Evolutionary conservation across 2,329 filamentous ascomycete species (phyloP).

Genomic region (Sclerotinia spermophila): DNA sequence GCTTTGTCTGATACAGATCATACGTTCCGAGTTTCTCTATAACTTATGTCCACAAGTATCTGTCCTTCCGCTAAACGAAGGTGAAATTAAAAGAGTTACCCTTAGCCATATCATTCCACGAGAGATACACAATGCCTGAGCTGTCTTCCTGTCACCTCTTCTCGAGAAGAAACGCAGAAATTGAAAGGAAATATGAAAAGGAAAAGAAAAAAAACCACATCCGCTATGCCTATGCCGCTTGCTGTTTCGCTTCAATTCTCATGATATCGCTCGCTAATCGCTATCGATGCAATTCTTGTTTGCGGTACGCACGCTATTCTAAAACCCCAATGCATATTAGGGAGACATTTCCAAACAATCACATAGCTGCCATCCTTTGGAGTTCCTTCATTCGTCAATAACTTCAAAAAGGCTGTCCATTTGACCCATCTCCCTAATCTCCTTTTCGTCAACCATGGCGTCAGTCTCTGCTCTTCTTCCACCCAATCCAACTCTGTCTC

Average conservation of each 20-base stretch:
- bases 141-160: not conserved
- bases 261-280: not conserved
- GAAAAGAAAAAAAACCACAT: not conserved
- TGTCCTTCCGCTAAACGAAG: not conserved
- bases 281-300: not conserved
- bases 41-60: not conserved
- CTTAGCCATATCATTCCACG: not conserved
- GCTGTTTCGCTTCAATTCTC: not conserved
- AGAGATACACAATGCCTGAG: slow-evolving; percentile 3
- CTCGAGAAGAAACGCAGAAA: not conserved
- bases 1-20: slow-evolving; percentile 4
- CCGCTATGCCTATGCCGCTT: slow-evolving; percentile 4
- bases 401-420: not conserved
- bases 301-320: not conserved
- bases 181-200: not conserved
- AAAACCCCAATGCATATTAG: not conserved
- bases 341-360: not conserved
- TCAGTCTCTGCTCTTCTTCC: not conserved
- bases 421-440: not conserved
- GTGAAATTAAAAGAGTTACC: not conserved
- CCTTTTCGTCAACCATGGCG: not conserved
- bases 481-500: not conserved
- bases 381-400: not conserved
- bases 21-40: not conserved
- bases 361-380: no score